These are phyloP conservation scores for Trichomonascaceae sp. DNA, from an alignment of 1,139 yeast genomes.

Conservation along the genomic window DNA sequence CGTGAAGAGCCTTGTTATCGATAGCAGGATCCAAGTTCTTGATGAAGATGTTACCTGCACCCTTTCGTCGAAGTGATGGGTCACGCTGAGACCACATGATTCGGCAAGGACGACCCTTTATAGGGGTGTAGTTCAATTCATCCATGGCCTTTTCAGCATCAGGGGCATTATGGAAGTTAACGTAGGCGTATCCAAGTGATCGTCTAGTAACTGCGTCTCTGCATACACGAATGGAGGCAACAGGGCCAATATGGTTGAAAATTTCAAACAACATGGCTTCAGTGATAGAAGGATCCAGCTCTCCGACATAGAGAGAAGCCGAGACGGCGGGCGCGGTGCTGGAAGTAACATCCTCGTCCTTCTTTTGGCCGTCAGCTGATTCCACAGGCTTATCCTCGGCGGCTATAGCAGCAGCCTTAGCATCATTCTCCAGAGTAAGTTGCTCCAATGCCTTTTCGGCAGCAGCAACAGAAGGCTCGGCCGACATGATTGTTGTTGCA, in stretches of 20 bases:
- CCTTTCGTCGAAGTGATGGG: constrained; percentile 91
- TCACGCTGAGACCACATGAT: constrained; percentile 99
- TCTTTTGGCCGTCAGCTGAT: constrained; percentile 18
- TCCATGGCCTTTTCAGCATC: constrained; percentile 96
- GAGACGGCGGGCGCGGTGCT: constrained; percentile 44
- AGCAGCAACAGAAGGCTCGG: constrained; percentile 36
- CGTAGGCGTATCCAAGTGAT: constrained; percentile 97
- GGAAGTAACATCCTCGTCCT: constrained; percentile 22
- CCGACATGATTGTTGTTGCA: constrained; percentile 23
- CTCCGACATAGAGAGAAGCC: constrained; percentile 96
- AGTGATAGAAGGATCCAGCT: constrained; percentile 85
- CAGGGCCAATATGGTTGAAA: constrained; percentile 93
- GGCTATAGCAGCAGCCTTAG: constrained; percentile 26
- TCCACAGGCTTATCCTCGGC: constrained; percentile 19
- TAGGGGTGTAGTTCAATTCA: constrained; percentile 87
- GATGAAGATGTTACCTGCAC: constrained; percentile 95
- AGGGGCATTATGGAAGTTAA: constrained; percentile 82
- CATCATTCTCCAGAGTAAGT: constrained; percentile 29
- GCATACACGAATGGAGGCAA: constrained; percentile 95
- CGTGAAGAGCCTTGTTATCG: constrained; percentile 98
- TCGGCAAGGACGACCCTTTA: constrained; percentile 97
- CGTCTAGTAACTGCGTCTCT: constrained; percentile 97
- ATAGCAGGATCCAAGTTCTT: constrained; percentile 98
- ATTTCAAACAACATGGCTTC: constrained; percentile 94
- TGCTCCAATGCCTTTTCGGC: constrained; percentile 37